phyloP scores from a whole-genome alignment of 1,284 basidiomycete genomes.

The Porogramme epimiltina region DNA sequence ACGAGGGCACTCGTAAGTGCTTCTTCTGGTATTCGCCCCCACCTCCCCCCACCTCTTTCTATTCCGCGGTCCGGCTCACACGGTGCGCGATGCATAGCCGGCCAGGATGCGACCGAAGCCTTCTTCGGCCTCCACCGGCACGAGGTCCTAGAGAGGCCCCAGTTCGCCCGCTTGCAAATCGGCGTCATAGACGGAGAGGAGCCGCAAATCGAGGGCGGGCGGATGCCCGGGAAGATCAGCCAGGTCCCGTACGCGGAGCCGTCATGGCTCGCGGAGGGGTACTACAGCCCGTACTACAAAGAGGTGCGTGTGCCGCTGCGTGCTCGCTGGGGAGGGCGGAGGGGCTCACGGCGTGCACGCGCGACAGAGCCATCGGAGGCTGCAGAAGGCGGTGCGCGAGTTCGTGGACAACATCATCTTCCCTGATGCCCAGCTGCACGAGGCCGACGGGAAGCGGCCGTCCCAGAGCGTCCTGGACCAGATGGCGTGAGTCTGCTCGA shows the following conservation, averaged over 20 bases:
- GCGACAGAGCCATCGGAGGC: conserved; percentile 46
- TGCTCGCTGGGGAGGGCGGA: not conserved
- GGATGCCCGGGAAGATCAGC: conserved; percentile 58
- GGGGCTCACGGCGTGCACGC: not conserved
- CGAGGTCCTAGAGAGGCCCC: conserved; percentile 76
- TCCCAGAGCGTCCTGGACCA: conserved; percentile 66
- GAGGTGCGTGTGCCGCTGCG: conserved; percentile 44
- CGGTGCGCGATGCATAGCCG: no score
- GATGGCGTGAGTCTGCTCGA: conserved; percentile 58
- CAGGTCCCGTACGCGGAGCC: conserved; percentile 85
- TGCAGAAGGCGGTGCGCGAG: conserved; percentile 49
- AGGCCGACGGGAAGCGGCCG: conserved; percentile 77
- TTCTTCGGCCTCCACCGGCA: conserved; percentile 85
- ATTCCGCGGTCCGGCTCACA: no score
- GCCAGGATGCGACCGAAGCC: conserved; percentile 82
- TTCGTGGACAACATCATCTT: conserved; percentile 53
- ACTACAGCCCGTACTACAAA: conserved; percentile 74
- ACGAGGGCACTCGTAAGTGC: conserved; percentile 69
- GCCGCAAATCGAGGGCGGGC: conserved; percentile 53
- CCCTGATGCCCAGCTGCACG: conserved; percentile 62
- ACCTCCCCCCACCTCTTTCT: not conserved
- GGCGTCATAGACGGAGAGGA: conserved; percentile 71
- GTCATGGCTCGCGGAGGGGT: conserved; percentile 72
- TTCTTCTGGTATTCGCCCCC: conserved; percentile 1
- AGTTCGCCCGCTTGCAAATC: conserved; percentile 72